Evolutionary conservation across 768 basidiomycete species (phyloP).

Genomic region (Lactifluus echinatus): DNA sequence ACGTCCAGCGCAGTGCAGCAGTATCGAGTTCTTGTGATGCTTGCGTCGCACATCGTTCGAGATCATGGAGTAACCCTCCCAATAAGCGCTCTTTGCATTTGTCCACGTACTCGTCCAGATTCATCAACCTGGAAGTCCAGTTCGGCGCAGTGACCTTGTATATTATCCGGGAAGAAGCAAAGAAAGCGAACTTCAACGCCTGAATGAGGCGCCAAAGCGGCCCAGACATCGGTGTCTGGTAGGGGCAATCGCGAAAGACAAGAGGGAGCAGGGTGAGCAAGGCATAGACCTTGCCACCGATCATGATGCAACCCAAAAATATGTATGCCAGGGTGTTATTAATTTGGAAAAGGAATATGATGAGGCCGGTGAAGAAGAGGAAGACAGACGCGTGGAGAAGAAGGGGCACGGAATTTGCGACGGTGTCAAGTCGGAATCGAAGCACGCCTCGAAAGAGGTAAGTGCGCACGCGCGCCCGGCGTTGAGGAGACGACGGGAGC

Average conservation of each 20-base stretch:
- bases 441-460: not conserved
- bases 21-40: not conserved
- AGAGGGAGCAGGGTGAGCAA: not conserved
- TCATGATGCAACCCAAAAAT: not conserved
- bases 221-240: constrained; percentile 5
- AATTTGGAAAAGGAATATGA: constrained; percentile 1
- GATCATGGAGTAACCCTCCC: not conserved
- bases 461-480: not conserved
- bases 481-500: not conserved
- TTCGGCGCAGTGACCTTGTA: not conserved
- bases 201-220: not conserved
- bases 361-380: constrained; percentile 4
- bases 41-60: not conserved
- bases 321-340: not conserved
- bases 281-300: not conserved
- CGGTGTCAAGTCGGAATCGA: not conserved
- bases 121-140: not conserved
- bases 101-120: not conserved
- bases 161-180: not conserved
- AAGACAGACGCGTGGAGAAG: constrained; percentile 5
- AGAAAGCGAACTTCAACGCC: not conserved
- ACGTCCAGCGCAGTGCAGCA: not conserved
- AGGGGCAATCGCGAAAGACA: constrained; percentile 8
- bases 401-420: not conserved
- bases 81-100: constrained; percentile 5